phyloP scores from a whole-genome alignment of 129 eudicot genomes.

The Silybum marianum region DNA sequence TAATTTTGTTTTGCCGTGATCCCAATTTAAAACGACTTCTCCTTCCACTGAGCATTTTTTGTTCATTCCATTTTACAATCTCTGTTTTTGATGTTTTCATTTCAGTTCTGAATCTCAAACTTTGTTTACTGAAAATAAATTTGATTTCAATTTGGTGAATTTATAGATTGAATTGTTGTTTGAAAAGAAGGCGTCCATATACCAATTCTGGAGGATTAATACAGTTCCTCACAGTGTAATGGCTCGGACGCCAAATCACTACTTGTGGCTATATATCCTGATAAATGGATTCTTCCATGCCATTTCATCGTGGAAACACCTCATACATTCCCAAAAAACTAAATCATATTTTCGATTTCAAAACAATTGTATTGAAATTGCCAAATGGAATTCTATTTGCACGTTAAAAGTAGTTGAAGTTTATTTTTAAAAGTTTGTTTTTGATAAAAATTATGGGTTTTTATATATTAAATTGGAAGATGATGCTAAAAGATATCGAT shows the following conservation, averaged over 20 bases:
- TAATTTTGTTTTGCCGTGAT: conserved; percentile 38
- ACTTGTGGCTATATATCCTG: conserved; percentile 39
- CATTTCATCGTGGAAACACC: conserved; percentile 68
- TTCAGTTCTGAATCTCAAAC: not conserved
- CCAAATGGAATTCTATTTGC: no score
- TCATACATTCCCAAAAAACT: conserved; percentile 36
- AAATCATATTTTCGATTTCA: no score
- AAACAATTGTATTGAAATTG: no score
- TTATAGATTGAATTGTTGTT: not conserved
- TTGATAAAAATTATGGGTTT: no score
- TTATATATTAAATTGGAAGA: no score
- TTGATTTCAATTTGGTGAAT: not conserved
- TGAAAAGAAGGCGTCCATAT: conserved; percentile 45
- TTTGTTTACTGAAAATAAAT: not conserved
- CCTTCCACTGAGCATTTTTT: conserved; percentile 60
- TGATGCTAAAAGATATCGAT: not conserved
- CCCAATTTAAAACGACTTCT: conserved; percentile 52
- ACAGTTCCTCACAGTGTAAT: no score
- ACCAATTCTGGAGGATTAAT: conserved; percentile 51
- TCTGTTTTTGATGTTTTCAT: not conserved
- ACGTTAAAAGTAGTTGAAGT: no score
- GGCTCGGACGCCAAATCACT: conserved; percentile 47
- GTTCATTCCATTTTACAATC: not conserved
- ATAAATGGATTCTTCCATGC: conserved; percentile 35
- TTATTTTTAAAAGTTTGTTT: no score